phyloP scores from a whole-genome alignment of 495 filamentous ascomycete species.

The Penicillium herquei region DNA sequence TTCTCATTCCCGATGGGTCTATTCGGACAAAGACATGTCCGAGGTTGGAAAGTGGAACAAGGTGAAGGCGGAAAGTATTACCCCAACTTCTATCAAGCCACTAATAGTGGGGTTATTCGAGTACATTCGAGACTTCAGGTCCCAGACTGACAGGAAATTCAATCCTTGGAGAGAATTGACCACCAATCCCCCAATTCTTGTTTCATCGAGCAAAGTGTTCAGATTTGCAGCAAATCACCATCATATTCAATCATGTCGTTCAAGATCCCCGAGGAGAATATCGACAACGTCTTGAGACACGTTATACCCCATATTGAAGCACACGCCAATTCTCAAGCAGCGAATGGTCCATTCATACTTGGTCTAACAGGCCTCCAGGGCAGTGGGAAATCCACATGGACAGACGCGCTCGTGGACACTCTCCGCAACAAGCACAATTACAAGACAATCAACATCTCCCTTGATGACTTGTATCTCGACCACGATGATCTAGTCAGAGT shows the following conservation, averaged over 20 bases:
- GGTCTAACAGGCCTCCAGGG: conserved; percentile 18
- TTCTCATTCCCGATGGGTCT: neutral
- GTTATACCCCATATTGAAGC: conserved; percentile 7
- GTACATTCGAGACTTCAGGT: too few relatives aligned
- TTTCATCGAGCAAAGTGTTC: too few relatives aligned
- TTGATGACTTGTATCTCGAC: conserved; percentile 19
- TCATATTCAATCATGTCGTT: neutral
- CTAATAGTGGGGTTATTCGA: too few relatives aligned
- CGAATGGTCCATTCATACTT: conserved; percentile 7
- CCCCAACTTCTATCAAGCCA: too few relatives aligned
- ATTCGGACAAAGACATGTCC: conserved; percentile 21
- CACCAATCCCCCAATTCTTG: too few relatives aligned
- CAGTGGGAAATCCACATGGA: conserved; percentile 21
- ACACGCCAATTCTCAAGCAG: conserved; percentile 2
- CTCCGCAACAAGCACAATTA: conserved; percentile 6
- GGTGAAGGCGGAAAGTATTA: neutral
- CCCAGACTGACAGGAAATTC: too few relatives aligned
- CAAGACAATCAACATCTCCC: conserved; percentile 14
- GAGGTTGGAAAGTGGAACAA: neutral
- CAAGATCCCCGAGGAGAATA: conserved; percentile 7
- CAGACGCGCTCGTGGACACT: conserved; percentile 8
- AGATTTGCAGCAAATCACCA: too few relatives aligned
- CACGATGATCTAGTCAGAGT: conserved; percentile 13
- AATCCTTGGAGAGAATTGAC: too few relatives aligned
- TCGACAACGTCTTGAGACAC: conserved; percentile 3